Evolutionary conservation across 352 stramenopile genomes (phyloP).

Genomic region (Phytophthora vignae): DNA sequence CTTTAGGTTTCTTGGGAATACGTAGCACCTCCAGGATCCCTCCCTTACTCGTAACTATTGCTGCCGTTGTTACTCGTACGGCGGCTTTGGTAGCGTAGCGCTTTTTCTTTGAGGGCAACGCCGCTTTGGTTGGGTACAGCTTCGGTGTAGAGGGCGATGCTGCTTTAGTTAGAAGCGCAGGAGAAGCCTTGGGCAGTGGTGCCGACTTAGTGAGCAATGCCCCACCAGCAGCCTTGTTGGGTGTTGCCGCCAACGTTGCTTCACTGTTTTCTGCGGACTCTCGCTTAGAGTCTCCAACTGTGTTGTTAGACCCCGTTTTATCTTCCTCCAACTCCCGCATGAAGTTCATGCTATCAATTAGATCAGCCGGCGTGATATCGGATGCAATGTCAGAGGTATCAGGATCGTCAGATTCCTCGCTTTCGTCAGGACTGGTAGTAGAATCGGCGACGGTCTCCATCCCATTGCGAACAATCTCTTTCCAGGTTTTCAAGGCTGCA

Average conservation of each 20-base stretch:
- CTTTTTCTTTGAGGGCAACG: not conserved
- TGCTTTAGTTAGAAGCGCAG: not conserved
- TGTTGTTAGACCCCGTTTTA: not conserved
- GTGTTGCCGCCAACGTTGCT: not conserved
- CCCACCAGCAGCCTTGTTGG: not conserved
- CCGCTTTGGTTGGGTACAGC: not conserved
- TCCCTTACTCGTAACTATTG: too few species aligned
- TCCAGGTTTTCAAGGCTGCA: constrained; percentile 8
- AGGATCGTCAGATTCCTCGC: not conserved
- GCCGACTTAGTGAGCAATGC: not conserved
- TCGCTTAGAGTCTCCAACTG: not conserved
- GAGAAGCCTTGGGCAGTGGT: not conserved
- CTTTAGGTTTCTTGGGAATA: not conserved
- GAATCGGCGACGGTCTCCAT: not conserved
- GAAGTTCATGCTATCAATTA: not conserved
- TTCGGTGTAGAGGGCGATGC: not conserved
- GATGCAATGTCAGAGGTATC: not conserved
- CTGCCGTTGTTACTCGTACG: too few species aligned
- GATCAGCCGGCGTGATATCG: not conserved
- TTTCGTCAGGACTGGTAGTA: not conserved
- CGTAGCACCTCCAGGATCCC: too few species aligned
- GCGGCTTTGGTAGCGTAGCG: too few species aligned
- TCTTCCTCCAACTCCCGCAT: not conserved
- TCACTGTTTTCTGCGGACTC: not conserved
- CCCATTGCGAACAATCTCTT: not conserved